Base-by-base conservation (phyloP, 2,329 filamentous ascomycete genomes). In the Hypoxylon sp. region DNA sequence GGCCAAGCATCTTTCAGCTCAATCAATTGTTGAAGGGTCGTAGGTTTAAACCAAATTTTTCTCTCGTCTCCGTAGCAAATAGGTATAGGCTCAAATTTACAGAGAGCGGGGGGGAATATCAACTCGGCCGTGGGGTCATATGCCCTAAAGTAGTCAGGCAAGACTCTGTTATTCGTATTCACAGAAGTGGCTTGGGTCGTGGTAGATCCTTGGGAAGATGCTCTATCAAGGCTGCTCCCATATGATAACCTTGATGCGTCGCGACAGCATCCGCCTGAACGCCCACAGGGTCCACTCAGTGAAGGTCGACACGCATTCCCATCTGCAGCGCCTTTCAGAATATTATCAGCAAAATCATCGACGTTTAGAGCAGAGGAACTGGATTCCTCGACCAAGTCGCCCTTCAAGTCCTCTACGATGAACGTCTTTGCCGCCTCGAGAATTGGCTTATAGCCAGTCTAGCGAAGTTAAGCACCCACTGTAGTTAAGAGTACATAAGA, bases 401-500 rank as follows among this genome's bases (percentile, higher is more conserved):
- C 69, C 46, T 67, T 86, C n/a, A 78, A 79, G 4, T 80, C 80
- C 26, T 86, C 83, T 19, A 84, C 82, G 73, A 89, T 92, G 79
- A 98, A 98, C 1, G 92, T 94, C 74, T 95, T 93, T 3, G 95
- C 94, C 5, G 94, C 94, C 78, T 98, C 94, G 3, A 98, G 83
- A 63, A 98, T 98, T 0, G 95, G 93, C 63, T 94, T 85, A 77
- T 98, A 98, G 3, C 94, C 94, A 0, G 94, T 73, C 71, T 98
- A 80, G 44, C 63, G 19, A 67, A 58, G 10, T 53, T 69, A 11
- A 71, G 63, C 11, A 10, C 17, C 2, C 5, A 6, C n/a, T n/a
- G 1, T 54, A n/a, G 24, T 42, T 1, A 13, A n/a, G 14, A 22
- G 29, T 31, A 48, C 39, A 8, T 24, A 50, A 11, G 97, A 57